Evolutionary conservation across 345 rosid species (phyloP).

Genomic region (Pseudoturritis turrita): DNA sequence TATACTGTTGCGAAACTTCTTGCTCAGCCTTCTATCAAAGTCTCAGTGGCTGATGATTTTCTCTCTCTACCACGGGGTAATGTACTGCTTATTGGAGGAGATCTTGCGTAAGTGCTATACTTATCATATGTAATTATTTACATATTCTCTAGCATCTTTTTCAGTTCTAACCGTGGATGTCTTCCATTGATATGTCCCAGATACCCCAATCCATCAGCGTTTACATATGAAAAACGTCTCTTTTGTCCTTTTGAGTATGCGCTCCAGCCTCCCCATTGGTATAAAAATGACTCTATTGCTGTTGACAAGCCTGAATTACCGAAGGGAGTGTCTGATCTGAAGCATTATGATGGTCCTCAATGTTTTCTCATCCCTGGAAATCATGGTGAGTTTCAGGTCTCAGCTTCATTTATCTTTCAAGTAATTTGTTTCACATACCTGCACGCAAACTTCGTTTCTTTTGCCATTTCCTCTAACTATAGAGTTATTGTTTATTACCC

Average conservation of each 20-base stretch:
- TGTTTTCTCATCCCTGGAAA: slow-evolving; percentile 95
- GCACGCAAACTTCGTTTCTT: neutral
- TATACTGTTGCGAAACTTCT: slow-evolving; percentile 81
- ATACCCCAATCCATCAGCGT: slow-evolving; percentile 94
- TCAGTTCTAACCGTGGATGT: neutral
- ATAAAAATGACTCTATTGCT: slow-evolving; percentile 67
- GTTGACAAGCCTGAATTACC: slow-evolving; percentile 90
- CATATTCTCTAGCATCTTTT: slow-evolving; percentile 4
- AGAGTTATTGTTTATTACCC: neutral
- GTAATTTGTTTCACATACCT: slow-evolving; percentile 5
- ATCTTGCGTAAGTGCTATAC: slow-evolving; percentile 87
- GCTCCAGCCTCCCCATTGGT: slow-evolving; percentile 88
- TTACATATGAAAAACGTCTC: slow-evolving; percentile 85
- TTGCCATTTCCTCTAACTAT: slow-evolving; percentile 4
- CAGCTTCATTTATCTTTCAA: slow-evolving; percentile 13
- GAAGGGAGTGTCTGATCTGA: slow-evolving; percentile 54
- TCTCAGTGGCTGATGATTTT: slow-evolving; percentile 39
- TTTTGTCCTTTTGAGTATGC: slow-evolving; percentile 96
- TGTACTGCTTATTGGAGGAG: slow-evolving; percentile 91
- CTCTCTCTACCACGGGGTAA: slow-evolving; percentile 62
- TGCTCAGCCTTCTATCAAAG: slow-evolving; percentile 69
- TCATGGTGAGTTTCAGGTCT: slow-evolving; percentile 64
- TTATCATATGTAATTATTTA: slow-evolving; percentile 14
- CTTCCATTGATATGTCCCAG: slow-evolving; percentile 37
- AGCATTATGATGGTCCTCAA: slow-evolving; percentile 91